Percentiles rank a stretch among this genome's conserved stretches.
Evolutionary conservation across 176 grass and related monocot species (phyloP).

Genomic region (Ensete glaucum): DNA sequence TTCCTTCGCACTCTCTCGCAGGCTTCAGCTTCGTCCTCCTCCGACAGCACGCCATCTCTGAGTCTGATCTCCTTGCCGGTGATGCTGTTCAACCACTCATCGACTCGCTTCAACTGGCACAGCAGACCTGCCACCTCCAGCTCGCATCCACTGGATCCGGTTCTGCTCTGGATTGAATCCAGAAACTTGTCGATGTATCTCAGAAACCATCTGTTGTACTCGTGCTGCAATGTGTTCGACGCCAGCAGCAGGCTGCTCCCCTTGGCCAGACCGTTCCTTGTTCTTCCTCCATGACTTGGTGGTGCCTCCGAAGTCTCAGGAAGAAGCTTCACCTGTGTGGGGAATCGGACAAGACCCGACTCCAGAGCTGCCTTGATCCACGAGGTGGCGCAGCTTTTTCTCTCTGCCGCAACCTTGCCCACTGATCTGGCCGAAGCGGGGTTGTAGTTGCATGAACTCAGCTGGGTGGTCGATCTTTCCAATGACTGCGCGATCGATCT

Average conservation of each 20-base stretch:
- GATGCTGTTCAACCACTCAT: conserved; percentile 79
- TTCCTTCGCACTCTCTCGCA: conserved; percentile 69
- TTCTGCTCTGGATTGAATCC: conserved; percentile 36
- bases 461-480: conserved; percentile 24
- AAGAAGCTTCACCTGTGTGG: conserved; percentile 25
- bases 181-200: conserved; percentile 74
- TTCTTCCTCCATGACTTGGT: conserved; percentile 18
- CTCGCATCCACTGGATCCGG: conserved; percentile 18
- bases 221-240: conserved; percentile 25
- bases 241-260: conserved; percentile 26
- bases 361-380: conserved; percentile 75
- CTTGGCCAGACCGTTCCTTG: conserved; percentile 32
- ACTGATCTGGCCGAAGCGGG: conserved; percentile 20
- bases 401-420: conserved; percentile 44
- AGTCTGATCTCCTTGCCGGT: conserved; percentile 25
- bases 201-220: conserved; percentile 71
- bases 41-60: too few relatives aligned
- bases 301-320: conserved; percentile 21
- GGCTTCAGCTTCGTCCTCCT: conserved; percentile 54
- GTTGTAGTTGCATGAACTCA: conserved; percentile 18
- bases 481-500: conserved; percentile 52
- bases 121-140: conserved; percentile 41
- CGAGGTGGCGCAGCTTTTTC: conserved; percentile 50
- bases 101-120: conserved; percentile 76
- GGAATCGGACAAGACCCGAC: conserved; percentile 43